phyloP scores from a whole-genome alignment of 2,329 filamentous ascomycete species.

The Verticillium albo-atrum region DNA sequence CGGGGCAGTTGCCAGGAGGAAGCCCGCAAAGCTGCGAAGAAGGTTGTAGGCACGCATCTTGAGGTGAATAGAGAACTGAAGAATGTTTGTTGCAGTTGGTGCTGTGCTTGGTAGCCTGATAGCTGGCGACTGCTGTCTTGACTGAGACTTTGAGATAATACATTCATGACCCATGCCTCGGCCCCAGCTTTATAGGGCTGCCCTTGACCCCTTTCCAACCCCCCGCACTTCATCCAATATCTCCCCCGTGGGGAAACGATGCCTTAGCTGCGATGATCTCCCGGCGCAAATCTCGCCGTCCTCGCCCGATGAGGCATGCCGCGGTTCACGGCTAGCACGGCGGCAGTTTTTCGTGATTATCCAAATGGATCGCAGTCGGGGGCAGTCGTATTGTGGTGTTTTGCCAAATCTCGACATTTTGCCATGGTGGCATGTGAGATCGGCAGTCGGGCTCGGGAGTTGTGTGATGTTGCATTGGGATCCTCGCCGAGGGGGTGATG shows the following conservation, averaged over 20 bases:
- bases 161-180: too few relatives aligned
- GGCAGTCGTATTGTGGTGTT: not conserved
- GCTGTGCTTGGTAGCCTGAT: not conserved
- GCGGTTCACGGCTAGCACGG: not conserved
- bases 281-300: not conserved
- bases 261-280: not conserved
- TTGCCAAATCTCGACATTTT: not conserved
- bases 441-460: not conserved
- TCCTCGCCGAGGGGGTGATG: not conserved
- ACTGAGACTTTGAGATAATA: not conserved
- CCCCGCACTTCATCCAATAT: not conserved
- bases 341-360: not conserved
- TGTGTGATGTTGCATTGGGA: not conserved
- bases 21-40: not conserved
- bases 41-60: not conserved
- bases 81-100: not conserved
- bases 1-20: not conserved
- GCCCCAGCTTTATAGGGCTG: not conserved
- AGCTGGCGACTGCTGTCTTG: not conserved
- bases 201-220: not conserved
- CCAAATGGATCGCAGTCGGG: not conserved
- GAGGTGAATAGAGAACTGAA: not conserved
- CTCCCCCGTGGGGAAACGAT: not conserved
- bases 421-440: not conserved
- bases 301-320: not conserved